Conservation (phyloP, 2,329 filamentous ascomycete genomes). For the Arthrobotrys sphaeroides region DNA sequence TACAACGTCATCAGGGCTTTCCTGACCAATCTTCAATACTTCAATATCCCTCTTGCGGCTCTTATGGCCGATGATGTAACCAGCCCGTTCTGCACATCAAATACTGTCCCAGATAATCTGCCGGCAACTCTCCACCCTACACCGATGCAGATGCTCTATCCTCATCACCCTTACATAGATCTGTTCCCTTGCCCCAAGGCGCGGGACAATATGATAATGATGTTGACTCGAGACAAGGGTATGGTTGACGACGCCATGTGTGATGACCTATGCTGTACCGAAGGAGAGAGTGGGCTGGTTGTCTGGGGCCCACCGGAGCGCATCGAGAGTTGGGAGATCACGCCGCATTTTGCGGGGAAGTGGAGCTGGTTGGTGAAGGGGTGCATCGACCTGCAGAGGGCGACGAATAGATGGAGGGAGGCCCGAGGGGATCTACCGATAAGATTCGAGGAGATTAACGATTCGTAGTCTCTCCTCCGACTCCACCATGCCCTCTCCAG, state of each 20-base stretch:
- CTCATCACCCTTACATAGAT: slow-evolving; percentile 62
- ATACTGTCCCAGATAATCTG: slow-evolving; percentile 27
- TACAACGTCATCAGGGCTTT: slow-evolving; percentile 52
- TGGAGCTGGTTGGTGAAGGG: slow-evolving; percentile 68
- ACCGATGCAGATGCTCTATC: slow-evolving; percentile 57
- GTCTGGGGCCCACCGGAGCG: slow-evolving; percentile 49
- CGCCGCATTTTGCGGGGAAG: slow-evolving; percentile 65
- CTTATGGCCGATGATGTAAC: slow-evolving; percentile 54
- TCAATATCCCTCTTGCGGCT: slow-evolving; percentile 43
- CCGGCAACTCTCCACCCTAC: slow-evolving; percentile 58
- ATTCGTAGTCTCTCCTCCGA: slow-evolving; percentile 2
- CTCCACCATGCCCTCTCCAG: background rate
- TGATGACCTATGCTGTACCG: slow-evolving; percentile 53
- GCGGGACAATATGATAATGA: slow-evolving; percentile 60
- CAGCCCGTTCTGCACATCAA: slow-evolving; percentile 53
- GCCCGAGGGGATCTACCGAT: slow-evolving; percentile 50
- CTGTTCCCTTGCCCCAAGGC: slow-evolving; percentile 60
- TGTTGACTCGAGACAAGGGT: slow-evolving; percentile 53
- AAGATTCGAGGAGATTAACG: slow-evolving; percentile 45
- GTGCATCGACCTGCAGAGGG: slow-evolving; percentile 34
- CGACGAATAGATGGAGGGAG: slow-evolving; percentile 48
- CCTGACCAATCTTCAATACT: slow-evolving; percentile 38
- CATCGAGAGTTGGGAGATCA: slow-evolving; percentile 51
- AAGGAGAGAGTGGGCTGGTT: slow-evolving; percentile 27
- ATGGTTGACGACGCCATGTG: slow-evolving; percentile 56